phyloP scores from a whole-genome alignment of 768 basidiomycete genomes.

The Leccinum boreale region DNA sequence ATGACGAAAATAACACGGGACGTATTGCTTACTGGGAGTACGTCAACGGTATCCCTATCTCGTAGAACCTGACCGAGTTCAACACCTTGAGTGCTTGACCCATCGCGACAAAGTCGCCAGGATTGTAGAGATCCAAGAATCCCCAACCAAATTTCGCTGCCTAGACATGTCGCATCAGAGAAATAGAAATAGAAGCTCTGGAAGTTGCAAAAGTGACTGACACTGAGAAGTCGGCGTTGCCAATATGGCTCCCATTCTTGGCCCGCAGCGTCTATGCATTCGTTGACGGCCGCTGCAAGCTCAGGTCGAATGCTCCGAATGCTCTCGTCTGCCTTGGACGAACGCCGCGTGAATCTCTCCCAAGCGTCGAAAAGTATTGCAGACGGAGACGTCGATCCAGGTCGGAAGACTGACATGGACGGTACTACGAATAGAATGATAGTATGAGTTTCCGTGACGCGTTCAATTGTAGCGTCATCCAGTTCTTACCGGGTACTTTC shows the following conservation, averaged over 20 bases:
- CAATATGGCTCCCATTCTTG: constrained; percentile 88
- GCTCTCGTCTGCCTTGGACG: constrained; percentile 91
- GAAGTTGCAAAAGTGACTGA: constrained; percentile 29
- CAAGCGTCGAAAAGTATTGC: constrained; percentile 93
- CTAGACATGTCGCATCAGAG: constrained; percentile 36
- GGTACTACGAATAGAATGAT: constrained; percentile 47
- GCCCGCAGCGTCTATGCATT: constrained; percentile 91
- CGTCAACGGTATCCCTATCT: constrained; percentile 91
- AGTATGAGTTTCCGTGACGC: background rate
- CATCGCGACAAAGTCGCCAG: constrained; percentile 89
- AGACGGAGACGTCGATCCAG: constrained; percentile 88
- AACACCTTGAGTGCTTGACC: constrained; percentile 90
- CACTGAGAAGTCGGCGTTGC: constrained; percentile 85
- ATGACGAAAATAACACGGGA: background rate
- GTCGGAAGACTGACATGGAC: constrained; percentile 79
- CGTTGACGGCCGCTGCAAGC: constrained; percentile 81
- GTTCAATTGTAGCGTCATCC: background rate
- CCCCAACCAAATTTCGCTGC: constrained; percentile 97
- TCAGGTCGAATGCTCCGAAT: constrained; percentile 87
- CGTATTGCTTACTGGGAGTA: constrained; percentile 70
- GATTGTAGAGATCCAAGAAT: constrained; percentile 90
- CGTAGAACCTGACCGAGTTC: constrained; percentile 88
- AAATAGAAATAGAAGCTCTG: background rate
- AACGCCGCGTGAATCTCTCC: constrained; percentile 78
- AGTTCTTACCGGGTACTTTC: constrained; percentile 78